Percentiles rank a stretch among this genome's conserved stretches.
These are phyloP conservation scores for Aegilops speltoides DNA, from an alignment of 176 grass and related monocot genomes.

Conservation along the genomic window DNA sequence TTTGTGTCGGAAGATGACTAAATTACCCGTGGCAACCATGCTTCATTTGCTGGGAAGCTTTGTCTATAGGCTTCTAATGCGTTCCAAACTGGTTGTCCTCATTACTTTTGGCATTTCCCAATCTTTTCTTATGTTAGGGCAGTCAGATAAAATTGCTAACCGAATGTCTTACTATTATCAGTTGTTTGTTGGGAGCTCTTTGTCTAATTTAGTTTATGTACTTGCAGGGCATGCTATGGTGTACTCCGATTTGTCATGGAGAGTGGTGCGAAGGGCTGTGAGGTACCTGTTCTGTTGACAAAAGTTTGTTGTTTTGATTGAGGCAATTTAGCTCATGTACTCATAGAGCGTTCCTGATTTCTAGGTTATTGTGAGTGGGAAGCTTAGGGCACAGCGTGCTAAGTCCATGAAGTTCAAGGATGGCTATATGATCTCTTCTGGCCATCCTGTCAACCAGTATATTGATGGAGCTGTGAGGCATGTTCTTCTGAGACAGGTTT, in stretches of 20 bases:
- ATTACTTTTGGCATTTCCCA: not conserved
- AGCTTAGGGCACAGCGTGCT: slow-evolving; percentile 68
- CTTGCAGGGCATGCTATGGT: slow-evolving; percentile 82
- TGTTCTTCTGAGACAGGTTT: slow-evolving; percentile 78
- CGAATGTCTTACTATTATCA: not conserved
- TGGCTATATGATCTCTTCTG: slow-evolving; percentile 85
- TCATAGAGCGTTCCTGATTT: not conserved
- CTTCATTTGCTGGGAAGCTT: slow-evolving; percentile 13
- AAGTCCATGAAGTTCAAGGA: slow-evolving; percentile 96
- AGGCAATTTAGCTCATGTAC: not conserved
- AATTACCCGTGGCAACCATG: slow-evolving; percentile 25
- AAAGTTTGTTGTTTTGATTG: not conserved
- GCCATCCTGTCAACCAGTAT: slow-evolving; percentile 71
- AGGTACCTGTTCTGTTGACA: slow-evolving; percentile 13
- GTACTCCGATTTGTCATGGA: slow-evolving; percentile 88
- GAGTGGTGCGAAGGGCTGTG: slow-evolving; percentile 83
- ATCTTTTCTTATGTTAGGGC: not conserved
- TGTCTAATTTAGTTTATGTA: not conserved
- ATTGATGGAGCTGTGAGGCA: slow-evolving; percentile 76
- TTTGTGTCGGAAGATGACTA: slow-evolving; percentile 99
- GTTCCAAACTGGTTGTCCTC: slow-evolving; percentile 21
- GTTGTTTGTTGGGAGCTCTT: not conserved
- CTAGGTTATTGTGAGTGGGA: slow-evolving; percentile 81
- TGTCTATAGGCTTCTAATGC: slow-evolving; percentile 18
- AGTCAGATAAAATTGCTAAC: not conserved